Evolutionary conservation across 1,284 basidiomycete genomes (phyloP), one percentile per base, ranked within the genome.

Genomic region (Leccinum subfulvum): DNA sequence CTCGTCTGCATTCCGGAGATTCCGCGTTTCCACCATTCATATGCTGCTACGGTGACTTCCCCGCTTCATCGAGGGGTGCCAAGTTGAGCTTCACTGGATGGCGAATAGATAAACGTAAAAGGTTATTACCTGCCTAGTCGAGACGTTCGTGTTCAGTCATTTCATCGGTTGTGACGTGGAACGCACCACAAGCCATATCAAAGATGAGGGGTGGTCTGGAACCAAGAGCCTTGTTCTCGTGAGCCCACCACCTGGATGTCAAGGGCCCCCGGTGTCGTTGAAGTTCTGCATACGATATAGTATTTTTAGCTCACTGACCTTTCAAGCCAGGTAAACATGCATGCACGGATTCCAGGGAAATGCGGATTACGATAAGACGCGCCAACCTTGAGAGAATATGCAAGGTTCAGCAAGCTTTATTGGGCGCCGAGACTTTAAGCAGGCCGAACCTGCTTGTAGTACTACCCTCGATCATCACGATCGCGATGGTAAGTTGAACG

Each of bases 301-400:
- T n/a, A n/a, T 16, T 39, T 23, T 35, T 56, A 37, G 14, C 49
- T 33, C n/a, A 67, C 68, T 62, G 60, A 82, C 83, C 76, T 80
- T 70, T 82, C 83, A 10, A 87, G 72, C 81, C 84, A 85, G 41
- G 78, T 70, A 64, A 81, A 81, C 52, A 84, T 68, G 65, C 85
- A 86, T 39, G 81, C 82, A 64, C 84, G 81, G 57, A 91, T 81
- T 3, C 87, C 88, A 1, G 84, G 85, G 65, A 85, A 90, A 74
- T 90, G 89, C 0, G 89, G 88, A 68, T 91, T 91, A 23, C 88
- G 83, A 72, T 91, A 90, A 9, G 82, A 84, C 18, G 83, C 76
- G 13, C 84, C 83, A 2, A 89, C 86, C 76, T 84, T 35, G 0
- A 28, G 44, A 16, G 14, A 39, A n/a, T n/a, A 39, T n/a, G n/a